Conservation (phyloP, 257 asterid genomes). For the Nicotiana otophora region DNA sequence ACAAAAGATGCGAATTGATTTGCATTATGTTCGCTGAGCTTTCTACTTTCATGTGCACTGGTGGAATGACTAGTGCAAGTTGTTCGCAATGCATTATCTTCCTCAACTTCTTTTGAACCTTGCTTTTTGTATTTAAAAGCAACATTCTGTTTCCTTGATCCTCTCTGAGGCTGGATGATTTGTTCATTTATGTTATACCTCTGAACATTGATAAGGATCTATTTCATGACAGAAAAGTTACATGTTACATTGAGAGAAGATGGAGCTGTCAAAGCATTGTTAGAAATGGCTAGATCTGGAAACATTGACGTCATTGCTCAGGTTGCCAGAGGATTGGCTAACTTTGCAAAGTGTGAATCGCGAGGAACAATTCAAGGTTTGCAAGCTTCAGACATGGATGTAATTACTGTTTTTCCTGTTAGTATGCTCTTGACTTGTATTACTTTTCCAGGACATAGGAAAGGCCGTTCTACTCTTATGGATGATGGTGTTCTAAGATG, state of each 20-base stretch:
- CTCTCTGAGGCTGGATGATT: not conserved
- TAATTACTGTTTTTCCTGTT: not conserved
- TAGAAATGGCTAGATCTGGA: constrained; percentile 58
- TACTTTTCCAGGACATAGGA: constrained; percentile 47
- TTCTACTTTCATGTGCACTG: not conserved
- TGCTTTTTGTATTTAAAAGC: not conserved
- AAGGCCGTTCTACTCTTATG: constrained; percentile 66
- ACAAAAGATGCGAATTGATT: not conserved
- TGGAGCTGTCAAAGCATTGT: constrained; percentile 72
- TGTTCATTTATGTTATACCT: not conserved
- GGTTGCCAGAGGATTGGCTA: constrained; percentile 88
- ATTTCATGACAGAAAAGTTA: constrained; percentile 49
- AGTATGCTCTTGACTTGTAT: constrained; percentile 12
- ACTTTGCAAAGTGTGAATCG: constrained; percentile 86
- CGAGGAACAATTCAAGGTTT: constrained; percentile 77
- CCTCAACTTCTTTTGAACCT: not conserved
- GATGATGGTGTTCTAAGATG: constrained; percentile 72
- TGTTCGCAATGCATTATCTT: not conserved
- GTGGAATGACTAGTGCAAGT: not conserved
- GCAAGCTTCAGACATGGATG: not conserved
- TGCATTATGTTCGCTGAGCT: not conserved
- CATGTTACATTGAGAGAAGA: constrained; percentile 61
- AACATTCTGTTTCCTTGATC: not conserved
- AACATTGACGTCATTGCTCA: constrained; percentile 67
- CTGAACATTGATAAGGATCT: constrained; percentile 1